Evolutionary conservation across 345 rosid genomes (phyloP).

Genomic region (Rhodomyrtus tomentosa): DNA sequence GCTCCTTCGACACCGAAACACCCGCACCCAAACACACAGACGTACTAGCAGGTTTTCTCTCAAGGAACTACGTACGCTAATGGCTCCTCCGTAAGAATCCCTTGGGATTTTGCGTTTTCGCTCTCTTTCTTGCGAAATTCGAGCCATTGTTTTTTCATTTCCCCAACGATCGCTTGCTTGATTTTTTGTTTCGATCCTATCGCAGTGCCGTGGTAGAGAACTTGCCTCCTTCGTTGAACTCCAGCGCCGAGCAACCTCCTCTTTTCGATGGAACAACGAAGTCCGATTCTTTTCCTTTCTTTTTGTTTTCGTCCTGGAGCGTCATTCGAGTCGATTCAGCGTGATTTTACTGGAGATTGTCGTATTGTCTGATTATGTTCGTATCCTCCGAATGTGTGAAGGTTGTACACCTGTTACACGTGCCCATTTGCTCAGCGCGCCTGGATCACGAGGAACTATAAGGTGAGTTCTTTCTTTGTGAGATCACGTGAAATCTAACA

Average conservation of each 20-base stretch:
- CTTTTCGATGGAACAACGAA: slow-evolving; percentile 69
- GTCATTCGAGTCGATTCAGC: background rate
- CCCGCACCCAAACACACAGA: background rate
- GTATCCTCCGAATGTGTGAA: slow-evolving; percentile 3
- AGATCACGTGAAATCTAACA: background rate
- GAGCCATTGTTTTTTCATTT: background rate
- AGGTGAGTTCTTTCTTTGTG: slow-evolving; percentile 25
- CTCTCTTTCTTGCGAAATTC: background rate
- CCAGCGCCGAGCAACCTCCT: slow-evolving; percentile 57
- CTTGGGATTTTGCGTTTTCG: background rate
- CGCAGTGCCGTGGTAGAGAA: slow-evolving; percentile 24
- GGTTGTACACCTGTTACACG: slow-evolving; percentile 48
- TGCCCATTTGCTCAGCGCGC: slow-evolving; percentile 90
- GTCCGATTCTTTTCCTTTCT: slow-evolving; percentile 10
- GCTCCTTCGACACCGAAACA: background rate
- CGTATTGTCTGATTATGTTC: background rate
- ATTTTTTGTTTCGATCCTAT: background rate
- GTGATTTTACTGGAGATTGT: background rate
- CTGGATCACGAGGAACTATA: slow-evolving; percentile 87
- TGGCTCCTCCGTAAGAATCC: slow-evolving; percentile 23
- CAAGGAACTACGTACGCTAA: background rate
- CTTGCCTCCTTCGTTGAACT: slow-evolving; percentile 36
- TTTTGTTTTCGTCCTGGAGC: background rate
- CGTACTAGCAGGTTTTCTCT: background rate
- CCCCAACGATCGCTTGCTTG: background rate